Percentiles rank a stretch among this genome's conserved stretches.
Evolutionary conservation across 495 filamentous ascomycete species (phyloP).

Genomic region (Neurospora tetrasperma): DNA sequence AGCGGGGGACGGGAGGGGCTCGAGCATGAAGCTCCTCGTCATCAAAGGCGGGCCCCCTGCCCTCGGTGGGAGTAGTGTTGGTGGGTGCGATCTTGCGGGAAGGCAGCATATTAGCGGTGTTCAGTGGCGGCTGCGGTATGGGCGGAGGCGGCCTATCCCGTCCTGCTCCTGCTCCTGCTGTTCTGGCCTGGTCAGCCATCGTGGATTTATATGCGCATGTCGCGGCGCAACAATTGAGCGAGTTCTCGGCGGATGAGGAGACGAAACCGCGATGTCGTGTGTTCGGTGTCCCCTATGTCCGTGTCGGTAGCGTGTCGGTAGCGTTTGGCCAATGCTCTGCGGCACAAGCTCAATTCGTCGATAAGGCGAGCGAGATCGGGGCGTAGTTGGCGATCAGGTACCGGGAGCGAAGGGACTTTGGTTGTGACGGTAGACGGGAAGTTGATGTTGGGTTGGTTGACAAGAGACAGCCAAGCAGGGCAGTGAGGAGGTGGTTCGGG

Average conservation of each 20-base stretch:
- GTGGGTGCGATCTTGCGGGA: slow-evolving; percentile 31
- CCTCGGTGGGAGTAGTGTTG: slow-evolving; percentile 7
- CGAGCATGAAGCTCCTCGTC: slow-evolving; percentile 17
- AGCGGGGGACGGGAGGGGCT: slow-evolving; percentile 31
- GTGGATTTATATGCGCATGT: slow-evolving; percentile 23
- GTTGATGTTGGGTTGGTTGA: neutral
- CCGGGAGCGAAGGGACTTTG: neutral
- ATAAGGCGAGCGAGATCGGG: neutral
- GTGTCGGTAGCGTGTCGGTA: neutral
- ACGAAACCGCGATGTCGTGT: neutral
- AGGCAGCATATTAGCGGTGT: slow-evolving; percentile 26
- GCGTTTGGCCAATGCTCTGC: neutral
- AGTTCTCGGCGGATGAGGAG: neutral
- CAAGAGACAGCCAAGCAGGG: neutral
- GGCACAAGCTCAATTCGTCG: neutral
- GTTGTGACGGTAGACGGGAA: neutral
- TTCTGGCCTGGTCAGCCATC: slow-evolving; percentile 30
- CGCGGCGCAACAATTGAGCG: slow-evolving; percentile 11
- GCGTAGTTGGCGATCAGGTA: neutral
- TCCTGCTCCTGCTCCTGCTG: slow-evolving; percentile 6
- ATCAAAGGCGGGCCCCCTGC: slow-evolving; percentile 14
- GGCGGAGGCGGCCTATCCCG: slow-evolving; percentile 13
- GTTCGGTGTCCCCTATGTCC: neutral
- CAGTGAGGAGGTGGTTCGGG: neutral
- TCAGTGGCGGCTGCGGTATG: slow-evolving; percentile 20